Conservation (phyloP, 805 yeast genomes). For the Candida suzukii region DNA sequence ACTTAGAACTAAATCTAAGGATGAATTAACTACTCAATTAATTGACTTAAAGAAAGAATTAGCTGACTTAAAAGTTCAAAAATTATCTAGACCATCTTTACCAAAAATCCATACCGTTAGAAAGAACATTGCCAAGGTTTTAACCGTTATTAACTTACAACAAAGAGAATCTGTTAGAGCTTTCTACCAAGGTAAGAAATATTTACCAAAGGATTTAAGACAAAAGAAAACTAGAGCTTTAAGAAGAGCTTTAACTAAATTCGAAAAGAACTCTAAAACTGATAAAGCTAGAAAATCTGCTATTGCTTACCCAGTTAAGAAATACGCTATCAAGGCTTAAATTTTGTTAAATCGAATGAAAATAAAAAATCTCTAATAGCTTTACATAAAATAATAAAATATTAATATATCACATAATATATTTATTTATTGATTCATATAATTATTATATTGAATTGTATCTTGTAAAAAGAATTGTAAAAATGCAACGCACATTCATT, state of each 20-base stretch:
- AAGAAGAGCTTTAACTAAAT: constrained; percentile 91
- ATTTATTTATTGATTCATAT: too few species aligned
- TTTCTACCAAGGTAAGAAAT: constrained; percentile 91
- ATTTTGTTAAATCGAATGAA: too few species aligned
- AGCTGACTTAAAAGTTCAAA: constrained; percentile 93
- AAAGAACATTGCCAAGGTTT: constrained; percentile 97
- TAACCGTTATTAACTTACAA: constrained; percentile 93
- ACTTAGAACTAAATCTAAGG: constrained; percentile 95
- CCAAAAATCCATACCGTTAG: constrained; percentile 97
- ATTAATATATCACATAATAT: neutral
- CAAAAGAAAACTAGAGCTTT: constrained; percentile 99
- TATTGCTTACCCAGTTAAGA: constrained; percentile 97
- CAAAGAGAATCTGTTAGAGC: constrained; percentile 94
- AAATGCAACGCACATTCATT: too few species aligned
- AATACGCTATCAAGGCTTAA: constrained; percentile 98
- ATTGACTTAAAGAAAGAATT: constrained; percentile 95
- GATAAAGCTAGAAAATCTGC: constrained; percentile 86
- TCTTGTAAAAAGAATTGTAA: too few species aligned
- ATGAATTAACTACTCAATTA: constrained; percentile 90
- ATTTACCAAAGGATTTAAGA: constrained; percentile 97
- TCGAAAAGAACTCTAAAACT: constrained; percentile 77
- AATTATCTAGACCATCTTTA: constrained; percentile 83
- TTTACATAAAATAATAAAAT: too few species aligned
- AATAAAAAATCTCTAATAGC: too few species aligned
- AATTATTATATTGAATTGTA: too few species aligned